Percentiles rank a stretch among this genome's conserved stretches.
These are phyloP conservation scores for Xylaria nigripes DNA, from an alignment of 495 filamentous ascomycete genomes.

Conservation along the genomic window DNA sequence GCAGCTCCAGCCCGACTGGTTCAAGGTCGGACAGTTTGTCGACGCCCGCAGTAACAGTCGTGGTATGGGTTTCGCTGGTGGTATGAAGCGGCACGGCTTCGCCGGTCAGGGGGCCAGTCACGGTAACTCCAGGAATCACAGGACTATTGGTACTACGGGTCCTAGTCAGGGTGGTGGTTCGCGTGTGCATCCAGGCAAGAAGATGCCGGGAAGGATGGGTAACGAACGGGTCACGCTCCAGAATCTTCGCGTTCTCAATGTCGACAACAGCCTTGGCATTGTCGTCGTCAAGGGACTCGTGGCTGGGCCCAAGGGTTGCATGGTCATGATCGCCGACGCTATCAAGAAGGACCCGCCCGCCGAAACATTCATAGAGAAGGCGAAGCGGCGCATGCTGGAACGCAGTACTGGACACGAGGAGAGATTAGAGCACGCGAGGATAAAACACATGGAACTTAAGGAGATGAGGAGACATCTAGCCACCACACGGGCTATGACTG, in stretches of 20 bases:
- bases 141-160: conserved; percentile 80
- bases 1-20: conserved; percentile 73
- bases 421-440: conserved; percentile 31
- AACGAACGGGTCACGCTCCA: conserved; percentile 76
- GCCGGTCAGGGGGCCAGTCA: conserved; percentile 83
- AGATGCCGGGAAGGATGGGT: conserved; percentile 95
- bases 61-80: conserved; percentile 90
- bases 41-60: conserved; percentile 70
- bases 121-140: conserved; percentile 86
- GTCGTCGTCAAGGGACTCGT: conserved; percentile 81
- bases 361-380: conserved; percentile 34
- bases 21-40: conserved; percentile 81
- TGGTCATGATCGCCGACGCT: conserved; percentile 82
- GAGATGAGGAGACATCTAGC: conserved; percentile 31
- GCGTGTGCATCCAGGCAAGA: conserved; percentile 88
- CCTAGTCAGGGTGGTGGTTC: conserved; percentile 86
- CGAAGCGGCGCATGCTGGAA: conserved; percentile 26
- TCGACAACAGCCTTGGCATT: conserved; percentile 75
- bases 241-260: conserved; percentile 79
- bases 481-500: conserved; percentile 7
- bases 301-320: conserved; percentile 72
- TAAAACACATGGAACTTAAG: conserved; percentile 35
- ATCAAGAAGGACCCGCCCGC: conserved; percentile 83
- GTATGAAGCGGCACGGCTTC: conserved; percentile 93
- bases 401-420: conserved; percentile 32